These are phyloP conservation scores for Polygonum aviculare DNA, from an alignment of 148 eudicot genomes.

Conservation along the genomic window DNA sequence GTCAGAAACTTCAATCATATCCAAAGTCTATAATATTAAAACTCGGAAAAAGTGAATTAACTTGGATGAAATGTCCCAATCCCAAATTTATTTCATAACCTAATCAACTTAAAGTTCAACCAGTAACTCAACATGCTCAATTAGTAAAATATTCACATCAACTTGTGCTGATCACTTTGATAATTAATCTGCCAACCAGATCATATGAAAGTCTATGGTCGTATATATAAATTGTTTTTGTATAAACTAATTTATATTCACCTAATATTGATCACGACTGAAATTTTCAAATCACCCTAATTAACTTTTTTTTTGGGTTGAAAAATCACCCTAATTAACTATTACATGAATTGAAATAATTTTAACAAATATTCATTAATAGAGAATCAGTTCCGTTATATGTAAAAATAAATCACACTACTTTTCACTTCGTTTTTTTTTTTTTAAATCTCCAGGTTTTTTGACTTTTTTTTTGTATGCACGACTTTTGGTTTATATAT, in stretches of 20 bases:
- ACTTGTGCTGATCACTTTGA: background rate
- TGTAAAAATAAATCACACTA: too few species aligned
- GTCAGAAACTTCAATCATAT: too few species aligned
- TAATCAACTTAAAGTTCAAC: background rate
- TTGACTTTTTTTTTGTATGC: background rate
- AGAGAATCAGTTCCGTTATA: background rate
- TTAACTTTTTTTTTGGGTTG: too few species aligned
- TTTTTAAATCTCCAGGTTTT: background rate
- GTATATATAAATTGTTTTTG: background rate
- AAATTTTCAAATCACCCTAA: background rate
- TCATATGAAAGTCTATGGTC: background rate
- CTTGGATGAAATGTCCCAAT: too few species aligned
- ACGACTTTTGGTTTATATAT: background rate
- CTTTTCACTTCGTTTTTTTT: background rate
- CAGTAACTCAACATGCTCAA: background rate
- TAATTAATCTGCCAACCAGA: background rate
- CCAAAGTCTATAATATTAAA: too few species aligned
- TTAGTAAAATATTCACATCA: background rate
- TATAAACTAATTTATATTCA: background rate
- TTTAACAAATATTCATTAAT: background rate
- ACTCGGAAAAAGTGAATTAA: too few species aligned
- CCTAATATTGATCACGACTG: slow-evolving; percentile 3
- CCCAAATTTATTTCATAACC: background rate
- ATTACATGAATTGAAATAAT: background rate
- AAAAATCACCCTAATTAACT: background rate